Percentiles rank a stretch among this genome's conserved stretches.
Evolutionary conservation across 2,329 filamentous ascomycete genomes (phyloP).

Genomic region (Penicillium concentricum): DNA sequence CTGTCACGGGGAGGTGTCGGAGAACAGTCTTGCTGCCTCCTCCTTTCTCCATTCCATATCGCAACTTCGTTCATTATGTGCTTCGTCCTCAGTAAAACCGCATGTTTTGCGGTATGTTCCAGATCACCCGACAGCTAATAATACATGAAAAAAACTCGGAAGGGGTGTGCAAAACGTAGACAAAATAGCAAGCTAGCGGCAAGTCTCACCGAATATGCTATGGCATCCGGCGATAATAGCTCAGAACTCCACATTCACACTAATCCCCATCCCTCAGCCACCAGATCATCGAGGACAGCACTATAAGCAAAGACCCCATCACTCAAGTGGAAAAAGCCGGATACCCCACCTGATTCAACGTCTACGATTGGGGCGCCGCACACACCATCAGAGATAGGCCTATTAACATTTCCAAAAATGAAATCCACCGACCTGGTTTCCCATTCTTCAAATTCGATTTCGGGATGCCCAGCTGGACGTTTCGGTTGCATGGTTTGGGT

Average conservation of each 20-base stretch:
- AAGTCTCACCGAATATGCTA: not conserved
- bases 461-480: slow-evolving; percentile 1
- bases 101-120: not conserved
- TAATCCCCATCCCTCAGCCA: slow-evolving; percentile 11
- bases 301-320: slow-evolving; percentile 7
- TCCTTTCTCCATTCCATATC: no score
- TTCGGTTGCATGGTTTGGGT: not conserved
- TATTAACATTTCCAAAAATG: slow-evolving; percentile 7
- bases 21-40: no score
- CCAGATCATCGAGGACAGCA: slow-evolving; percentile 9
- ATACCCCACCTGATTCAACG: slow-evolving; percentile 4
- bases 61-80: not conserved
- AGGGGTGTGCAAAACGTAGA: not conserved
- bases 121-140: not conserved
- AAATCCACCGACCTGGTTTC: not conserved
- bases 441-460: slow-evolving; percentile 2
- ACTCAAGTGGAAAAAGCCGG: slow-evolving; percentile 9
- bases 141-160: not conserved
- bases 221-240: not conserved
- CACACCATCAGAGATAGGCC: slow-evolving; percentile 1
- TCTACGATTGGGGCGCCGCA: slow-evolving; percentile 11
- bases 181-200: not conserved
- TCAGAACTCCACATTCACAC: slow-evolving; percentile 7
- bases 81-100: not conserved
- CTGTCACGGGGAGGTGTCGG: no score